Evolutionary conservation across 2,329 filamentous ascomycete genomes (phyloP).

Genomic region (Diaporthe citrichinensis): DNA sequence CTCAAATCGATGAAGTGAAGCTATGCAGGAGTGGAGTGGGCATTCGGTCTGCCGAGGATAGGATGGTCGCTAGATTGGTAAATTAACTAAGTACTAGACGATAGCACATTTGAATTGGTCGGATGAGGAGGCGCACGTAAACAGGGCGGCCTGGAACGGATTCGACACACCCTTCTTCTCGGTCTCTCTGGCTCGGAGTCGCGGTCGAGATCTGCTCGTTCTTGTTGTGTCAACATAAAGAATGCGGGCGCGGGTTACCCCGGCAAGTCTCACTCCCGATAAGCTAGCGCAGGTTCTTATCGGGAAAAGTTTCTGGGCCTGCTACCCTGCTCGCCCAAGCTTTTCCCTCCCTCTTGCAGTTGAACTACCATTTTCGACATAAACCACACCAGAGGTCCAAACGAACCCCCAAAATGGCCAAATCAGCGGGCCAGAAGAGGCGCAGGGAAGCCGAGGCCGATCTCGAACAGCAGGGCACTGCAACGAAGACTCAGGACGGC

Average conservation of each 20-base stretch:
- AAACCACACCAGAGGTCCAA: background rate
- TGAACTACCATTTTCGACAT: background rate
- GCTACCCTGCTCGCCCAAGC: background rate
- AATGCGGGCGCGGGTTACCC: slow-evolving; percentile 40
- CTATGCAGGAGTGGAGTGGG: slow-evolving; percentile 33
- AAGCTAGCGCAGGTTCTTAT: slow-evolving; percentile 36
- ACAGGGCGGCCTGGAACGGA: background rate
- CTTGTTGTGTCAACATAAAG: slow-evolving; percentile 40
- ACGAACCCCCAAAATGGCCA: slow-evolving; percentile 44
- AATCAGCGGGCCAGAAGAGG: slow-evolving; percentile 51
- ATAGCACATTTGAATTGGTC: background rate
- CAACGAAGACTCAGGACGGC: slow-evolving; percentile 39
- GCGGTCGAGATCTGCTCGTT: slow-evolving; percentile 26
- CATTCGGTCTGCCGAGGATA: slow-evolving; percentile 27
- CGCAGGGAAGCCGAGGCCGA: slow-evolving; percentile 53
- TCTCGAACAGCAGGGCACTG: slow-evolving; percentile 46
- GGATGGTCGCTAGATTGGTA: slow-evolving; percentile 14
- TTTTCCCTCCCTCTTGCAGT: background rate
- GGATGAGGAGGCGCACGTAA: background rate
- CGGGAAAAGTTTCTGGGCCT: slow-evolving; percentile 40
- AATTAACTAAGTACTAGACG: slow-evolving; percentile 9
- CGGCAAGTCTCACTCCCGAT: slow-evolving; percentile 30
- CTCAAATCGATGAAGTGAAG: slow-evolving; percentile 42
- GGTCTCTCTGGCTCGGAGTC: slow-evolving; percentile 3
- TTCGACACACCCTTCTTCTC: slow-evolving; percentile 9